Evolutionary conservation across 352 stramenopile genomes (phyloP).

Genomic region (Globisporangium parvum): DNA sequence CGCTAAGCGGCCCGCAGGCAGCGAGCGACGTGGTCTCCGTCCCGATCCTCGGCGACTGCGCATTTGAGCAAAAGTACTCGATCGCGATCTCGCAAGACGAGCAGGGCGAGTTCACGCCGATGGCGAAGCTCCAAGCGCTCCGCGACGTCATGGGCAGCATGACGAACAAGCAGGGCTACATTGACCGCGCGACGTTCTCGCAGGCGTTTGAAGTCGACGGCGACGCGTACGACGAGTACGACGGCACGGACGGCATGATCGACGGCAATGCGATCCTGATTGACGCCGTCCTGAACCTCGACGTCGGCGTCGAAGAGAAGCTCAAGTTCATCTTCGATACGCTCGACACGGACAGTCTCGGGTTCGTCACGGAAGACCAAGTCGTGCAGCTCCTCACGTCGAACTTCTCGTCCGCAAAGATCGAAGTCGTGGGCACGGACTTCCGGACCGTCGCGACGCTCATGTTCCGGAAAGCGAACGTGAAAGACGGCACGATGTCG

Average conservation of each 20-base stretch:
- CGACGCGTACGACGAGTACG: slow-evolving; percentile 52
- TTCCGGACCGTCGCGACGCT: slow-evolving; percentile 54
- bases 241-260: slow-evolving; percentile 43
- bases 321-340: slow-evolving; percentile 84
- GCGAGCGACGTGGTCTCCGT: slow-evolving; percentile 50
- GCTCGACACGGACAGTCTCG: slow-evolving; percentile 46
- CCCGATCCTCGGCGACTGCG: slow-evolving; percentile 61
- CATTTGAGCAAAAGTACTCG: slow-evolving; percentile 60
- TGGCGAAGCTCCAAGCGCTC: slow-evolving; percentile 59
- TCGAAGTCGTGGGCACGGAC: slow-evolving; percentile 71
- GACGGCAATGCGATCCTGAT: slow-evolving; percentile 76
- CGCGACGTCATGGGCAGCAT: slow-evolving; percentile 75
- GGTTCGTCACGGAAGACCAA: slow-evolving; percentile 55
- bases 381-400: slow-evolving; percentile 55
- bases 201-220: slow-evolving; percentile 61
- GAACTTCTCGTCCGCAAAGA: slow-evolving; percentile 69
- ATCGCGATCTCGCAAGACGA: slow-evolving; percentile 61
- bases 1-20: slow-evolving; percentile 19
- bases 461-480: slow-evolving; percentile 66
- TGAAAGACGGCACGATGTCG: slow-evolving; percentile 53
- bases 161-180: slow-evolving; percentile 49
- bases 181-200: slow-evolving; percentile 73
- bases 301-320: slow-evolving; percentile 70
- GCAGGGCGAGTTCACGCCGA: slow-evolving; percentile 25
- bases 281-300: slow-evolving; percentile 71